These are phyloP conservation scores for Boletus reticuloceps DNA, from an alignment of 768 basidiomycete species.

Conservation along the genomic window DNA sequence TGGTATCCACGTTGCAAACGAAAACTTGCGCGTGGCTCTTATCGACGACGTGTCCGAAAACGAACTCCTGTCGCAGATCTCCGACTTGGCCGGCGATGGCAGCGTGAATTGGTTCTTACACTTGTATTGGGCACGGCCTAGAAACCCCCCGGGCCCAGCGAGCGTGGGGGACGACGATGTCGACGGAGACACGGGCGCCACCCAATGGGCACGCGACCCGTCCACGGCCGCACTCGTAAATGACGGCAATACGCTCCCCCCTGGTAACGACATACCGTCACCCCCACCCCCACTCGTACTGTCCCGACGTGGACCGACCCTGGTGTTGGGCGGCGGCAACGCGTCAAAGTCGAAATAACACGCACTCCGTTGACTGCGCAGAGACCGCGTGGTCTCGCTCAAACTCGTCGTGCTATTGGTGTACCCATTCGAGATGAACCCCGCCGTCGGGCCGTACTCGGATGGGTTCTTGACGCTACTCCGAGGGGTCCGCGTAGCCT, in stretches of 20 bases:
- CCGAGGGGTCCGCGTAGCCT: neutral
- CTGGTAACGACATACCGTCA: neutral
- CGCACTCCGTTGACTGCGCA: constrained; percentile 15
- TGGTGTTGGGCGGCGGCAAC: constrained; percentile 9
- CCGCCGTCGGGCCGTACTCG: constrained; percentile 29
- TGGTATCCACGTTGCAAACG: constrained; percentile 15
- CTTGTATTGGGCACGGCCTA: constrained; percentile 30
- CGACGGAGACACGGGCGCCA: neutral
- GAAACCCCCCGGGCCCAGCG: neutral
- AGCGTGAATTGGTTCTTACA: constrained; percentile 17
- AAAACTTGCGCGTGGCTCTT: neutral
- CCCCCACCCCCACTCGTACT: neutral
- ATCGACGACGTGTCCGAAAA: neutral
- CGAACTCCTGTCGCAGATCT: neutral
- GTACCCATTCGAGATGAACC: constrained; percentile 24
- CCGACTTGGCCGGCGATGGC: neutral
- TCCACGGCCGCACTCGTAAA: neutral
- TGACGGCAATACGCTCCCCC: neutral
- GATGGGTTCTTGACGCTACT: neutral
- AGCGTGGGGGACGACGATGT: neutral
- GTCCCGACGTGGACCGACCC: neutral
- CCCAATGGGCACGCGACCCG: neutral
- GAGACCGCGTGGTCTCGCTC: constrained; percentile 4
- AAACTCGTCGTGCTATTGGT: constrained; percentile 7
- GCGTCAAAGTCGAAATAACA: constrained; percentile 30